Percentiles rank a stretch among this genome's conserved stretches.
These are phyloP conservation scores for Torulaspora gathmanii DNA, from an alignment of 805 yeast genomes.

Conservation along the genomic window DNA sequence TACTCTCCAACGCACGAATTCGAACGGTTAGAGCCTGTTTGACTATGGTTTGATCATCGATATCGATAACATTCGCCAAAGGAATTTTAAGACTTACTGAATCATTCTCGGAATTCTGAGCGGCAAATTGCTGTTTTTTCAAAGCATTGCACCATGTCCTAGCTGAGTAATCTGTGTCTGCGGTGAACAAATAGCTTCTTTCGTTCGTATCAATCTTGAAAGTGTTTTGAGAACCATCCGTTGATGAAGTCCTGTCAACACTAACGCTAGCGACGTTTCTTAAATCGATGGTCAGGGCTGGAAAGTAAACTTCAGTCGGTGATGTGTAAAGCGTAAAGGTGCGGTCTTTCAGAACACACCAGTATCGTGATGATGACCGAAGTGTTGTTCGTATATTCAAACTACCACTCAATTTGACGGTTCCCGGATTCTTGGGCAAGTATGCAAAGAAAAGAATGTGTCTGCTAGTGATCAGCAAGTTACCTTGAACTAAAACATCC, in stretches of 20 bases:
- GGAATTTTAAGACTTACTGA: slow-evolving; percentile 79
- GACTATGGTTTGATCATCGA: slow-evolving; percentile 52
- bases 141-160: slow-evolving; percentile 73
- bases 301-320: slow-evolving; percentile 82
- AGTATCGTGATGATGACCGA: slow-evolving; percentile 44
- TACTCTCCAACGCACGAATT: slow-evolving; percentile 56
- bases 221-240: slow-evolving; percentile 36
- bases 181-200: slow-evolving; percentile 58
- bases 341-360: slow-evolving; percentile 74
- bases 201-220: slow-evolving; percentile 56
- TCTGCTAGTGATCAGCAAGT: slow-evolving; percentile 62
- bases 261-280: slow-evolving; percentile 59
- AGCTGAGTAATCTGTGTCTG: slow-evolving; percentile 71
- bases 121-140: slow-evolving; percentile 71
- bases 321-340: slow-evolving; percentile 63
- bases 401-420: slow-evolving; percentile 46
- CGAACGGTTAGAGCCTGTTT: slow-evolving; percentile 54
- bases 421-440: slow-evolving; percentile 51
- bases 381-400: slow-evolving; percentile 40
- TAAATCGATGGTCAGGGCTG: slow-evolving; percentile 68
- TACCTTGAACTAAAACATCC: slow-evolving; percentile 84
- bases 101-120: slow-evolving; percentile 57
- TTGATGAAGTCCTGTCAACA: slow-evolving; percentile 26
- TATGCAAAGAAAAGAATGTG: slow-evolving; percentile 72
- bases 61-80: slow-evolving; percentile 55